A percentile compares a stretch with the other conserved stretches of the same genome.
Evolutionary conservation across 805 yeast species (phyloP).

Genomic region (Metschnikowia hibisci): DNA sequence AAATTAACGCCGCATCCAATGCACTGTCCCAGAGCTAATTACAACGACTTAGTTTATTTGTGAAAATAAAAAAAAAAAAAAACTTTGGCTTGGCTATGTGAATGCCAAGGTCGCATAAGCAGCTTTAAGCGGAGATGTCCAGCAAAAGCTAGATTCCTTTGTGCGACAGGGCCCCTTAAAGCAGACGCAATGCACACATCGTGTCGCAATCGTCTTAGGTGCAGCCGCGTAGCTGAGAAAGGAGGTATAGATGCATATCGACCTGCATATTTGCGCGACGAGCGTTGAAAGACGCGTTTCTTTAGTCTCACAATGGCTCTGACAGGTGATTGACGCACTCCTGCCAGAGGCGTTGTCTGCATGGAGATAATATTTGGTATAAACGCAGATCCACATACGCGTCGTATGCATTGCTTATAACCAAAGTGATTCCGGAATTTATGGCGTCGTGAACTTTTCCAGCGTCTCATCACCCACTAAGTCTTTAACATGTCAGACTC

Average conservation of each 20-base stretch:
- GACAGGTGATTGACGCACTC: constrained; percentile 2
- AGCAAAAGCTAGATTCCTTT: too few species aligned
- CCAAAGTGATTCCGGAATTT: neutral
- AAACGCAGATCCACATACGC: constrained; percentile 2
- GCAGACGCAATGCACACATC: neutral
- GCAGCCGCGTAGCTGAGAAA: constrained; percentile 1
- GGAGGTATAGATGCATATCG: constrained; percentile 1
- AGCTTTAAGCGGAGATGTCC: too few species aligned
- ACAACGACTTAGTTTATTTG: too few species aligned
- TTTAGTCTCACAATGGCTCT: neutral
- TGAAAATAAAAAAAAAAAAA: too few species aligned
- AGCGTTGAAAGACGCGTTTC: constrained; percentile 7
- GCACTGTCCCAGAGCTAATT: too few species aligned
- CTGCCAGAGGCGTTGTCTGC: constrained; percentile 1
- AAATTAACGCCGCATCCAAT: too few species aligned
- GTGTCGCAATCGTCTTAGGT: neutral
- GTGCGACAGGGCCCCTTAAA: too few species aligned
- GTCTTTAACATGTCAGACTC: constrained; percentile 22
- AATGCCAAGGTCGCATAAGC: too few species aligned
- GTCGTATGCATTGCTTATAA: neutral
- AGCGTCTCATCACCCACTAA: neutral
- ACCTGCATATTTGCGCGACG: constrained; percentile 1
- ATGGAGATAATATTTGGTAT: neutral
- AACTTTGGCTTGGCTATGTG: too few species aligned
- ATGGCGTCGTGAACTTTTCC: neutral